These are phyloP conservation scores for Nothophaeocryptopus gaeumannii DNA, from an alignment of 2,329 filamentous ascomycete species.

Conservation along the genomic window DNA sequence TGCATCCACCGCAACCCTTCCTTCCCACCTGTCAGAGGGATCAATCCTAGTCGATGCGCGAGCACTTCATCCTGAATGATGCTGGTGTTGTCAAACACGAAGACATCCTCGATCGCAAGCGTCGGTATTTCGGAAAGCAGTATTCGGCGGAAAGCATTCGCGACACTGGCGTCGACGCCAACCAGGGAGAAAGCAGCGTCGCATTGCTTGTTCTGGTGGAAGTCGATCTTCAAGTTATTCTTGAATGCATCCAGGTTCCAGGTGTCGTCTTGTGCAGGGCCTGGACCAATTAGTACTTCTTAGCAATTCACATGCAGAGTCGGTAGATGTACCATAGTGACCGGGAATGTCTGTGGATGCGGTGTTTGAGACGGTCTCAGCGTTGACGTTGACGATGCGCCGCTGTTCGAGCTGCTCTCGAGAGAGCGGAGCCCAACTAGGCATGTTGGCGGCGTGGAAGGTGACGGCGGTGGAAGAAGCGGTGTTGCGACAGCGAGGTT, in stretches of 20 bases:
- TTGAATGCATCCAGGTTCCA: slow-evolving; percentile 75
- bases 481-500: neutral
- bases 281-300: no score
- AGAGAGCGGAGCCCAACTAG: slow-evolving; percentile 38
- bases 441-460: slow-evolving; percentile 20
- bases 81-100: slow-evolving; percentile 92
- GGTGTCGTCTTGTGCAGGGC: slow-evolving; percentile 75
- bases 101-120: slow-evolving; percentile 90
- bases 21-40: slow-evolving; percentile 79
- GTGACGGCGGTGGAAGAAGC: neutral
- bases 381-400: slow-evolving; percentile 83
- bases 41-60: slow-evolving; percentile 81
- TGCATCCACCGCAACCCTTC: slow-evolving; percentile 77
- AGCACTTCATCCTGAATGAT: slow-evolving; percentile 98
- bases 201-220: slow-evolving; percentile 76
- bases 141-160: slow-evolving; percentile 96
- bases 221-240: slow-evolving; percentile 69
- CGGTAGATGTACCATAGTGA: slow-evolving; percentile 55
- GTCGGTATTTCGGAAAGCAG: slow-evolving; percentile 92
- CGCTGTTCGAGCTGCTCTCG: slow-evolving; percentile 60
- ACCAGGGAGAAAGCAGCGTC: slow-evolving; percentile 87
- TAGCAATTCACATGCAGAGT: no score
- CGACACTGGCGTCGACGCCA: slow-evolving; percentile 85
- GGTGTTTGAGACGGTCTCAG: slow-evolving; percentile 86
- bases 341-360: slow-evolving; percentile 88